Percentiles rank a stretch among this genome's conserved stretches.
Evolutionary conservation across 2,329 filamentous ascomycete species (phyloP).

Genomic region (Exophiala sp.): DNA sequence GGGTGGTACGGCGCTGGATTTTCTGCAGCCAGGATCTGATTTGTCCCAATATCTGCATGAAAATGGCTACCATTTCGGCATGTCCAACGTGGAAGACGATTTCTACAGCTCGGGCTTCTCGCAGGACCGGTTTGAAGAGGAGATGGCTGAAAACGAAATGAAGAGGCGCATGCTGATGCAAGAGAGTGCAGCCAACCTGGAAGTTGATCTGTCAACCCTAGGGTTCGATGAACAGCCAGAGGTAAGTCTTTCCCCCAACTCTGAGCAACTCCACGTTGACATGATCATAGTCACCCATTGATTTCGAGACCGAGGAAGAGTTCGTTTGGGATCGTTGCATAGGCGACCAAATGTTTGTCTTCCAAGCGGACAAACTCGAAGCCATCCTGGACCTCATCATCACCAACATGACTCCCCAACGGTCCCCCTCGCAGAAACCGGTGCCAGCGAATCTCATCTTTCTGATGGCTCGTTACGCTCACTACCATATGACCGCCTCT

Average conservation of each 20-base stretch:
- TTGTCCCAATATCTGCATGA: slow-evolving; percentile 94
- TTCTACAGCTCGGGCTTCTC: slow-evolving; percentile 84
- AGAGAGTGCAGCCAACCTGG: slow-evolving; percentile 93
- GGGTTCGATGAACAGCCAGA: slow-evolving; percentile 94
- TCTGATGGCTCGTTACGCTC: slow-evolving; percentile 87
- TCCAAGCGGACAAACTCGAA: slow-evolving; percentile 88
- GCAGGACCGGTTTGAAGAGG: slow-evolving; percentile 91
- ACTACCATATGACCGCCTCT: slow-evolving; percentile 87
- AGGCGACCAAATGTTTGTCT: slow-evolving; percentile 99
- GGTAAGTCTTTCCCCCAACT: slow-evolving; percentile 1
- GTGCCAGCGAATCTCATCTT: slow-evolving; percentile 97
- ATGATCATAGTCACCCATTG: slow-evolving; percentile 55
- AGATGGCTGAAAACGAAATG: slow-evolving; percentile 94
- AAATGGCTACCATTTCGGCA: slow-evolving; percentile 69
- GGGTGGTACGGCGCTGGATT: slow-evolving; percentile 90
- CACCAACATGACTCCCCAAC: slow-evolving; percentile 94
- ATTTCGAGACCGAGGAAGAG: slow-evolving; percentile 66
- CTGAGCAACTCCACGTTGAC: slow-evolving; percentile 1
- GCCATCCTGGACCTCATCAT: slow-evolving; percentile 92
- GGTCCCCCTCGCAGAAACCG: slow-evolving; percentile 93
- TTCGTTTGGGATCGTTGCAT: slow-evolving; percentile 94
- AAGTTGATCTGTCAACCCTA: slow-evolving; percentile 91
- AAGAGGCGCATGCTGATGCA: slow-evolving; percentile 93
- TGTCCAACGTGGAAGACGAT: slow-evolving; percentile 56
- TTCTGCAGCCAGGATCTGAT: slow-evolving; percentile 89